Base-by-base conservation (phyloP, 768 basidiomycete genomes). In the Amanita rimosa region DNA sequence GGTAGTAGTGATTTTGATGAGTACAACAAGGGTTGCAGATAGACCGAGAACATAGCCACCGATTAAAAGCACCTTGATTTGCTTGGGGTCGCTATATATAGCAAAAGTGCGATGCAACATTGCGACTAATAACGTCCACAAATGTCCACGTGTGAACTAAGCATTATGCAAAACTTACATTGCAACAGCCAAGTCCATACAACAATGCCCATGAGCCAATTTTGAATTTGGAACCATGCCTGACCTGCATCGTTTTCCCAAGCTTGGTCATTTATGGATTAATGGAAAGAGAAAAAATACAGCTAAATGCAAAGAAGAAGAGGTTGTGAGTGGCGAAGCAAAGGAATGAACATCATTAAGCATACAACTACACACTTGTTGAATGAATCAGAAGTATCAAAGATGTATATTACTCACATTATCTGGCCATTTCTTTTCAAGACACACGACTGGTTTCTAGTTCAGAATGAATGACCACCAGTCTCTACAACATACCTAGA, bases 31-130 rank as follows among this genome's bases (percentile, higher is more conserved):
- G 53, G 56, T 60, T 5, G 55, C 35, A 40, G 41, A 24, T 4
- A 60, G 49, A 50, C 59, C 55, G 36, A 43, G 41, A 13, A 53
- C 49, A 29, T 52, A 59, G 55, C 43, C 47, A 38, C 34, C 43
- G 6, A 29, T 53, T 27, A 44, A 48, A 52, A 49, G 34, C 17
- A 9, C 37, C 52, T 42, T 51, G 17, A 60, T 49, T 7, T 16
- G 29, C 40, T 49, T 53, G 4, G 44, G 47, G 27, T 54, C 52
- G 24, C 38, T 46, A 46, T 53, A 61, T 34, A 61, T 58, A 16
- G 58, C 63, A 22, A 55, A 56, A 14, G 56, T 62, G 47, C 62
- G 59, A 48, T 56, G 56, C 8, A 63, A 31, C 52, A 63, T 55
- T 24, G 57, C 52, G 19, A 52, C 61, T 63, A 6, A 24, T 17